A percentile compares a stretch with the other conserved stretches of the same genome.
Evolutionary conservation across 2,329 filamentous ascomycete genomes (phyloP).

Genomic region (Aaosphaeria pasadenensis): DNA sequence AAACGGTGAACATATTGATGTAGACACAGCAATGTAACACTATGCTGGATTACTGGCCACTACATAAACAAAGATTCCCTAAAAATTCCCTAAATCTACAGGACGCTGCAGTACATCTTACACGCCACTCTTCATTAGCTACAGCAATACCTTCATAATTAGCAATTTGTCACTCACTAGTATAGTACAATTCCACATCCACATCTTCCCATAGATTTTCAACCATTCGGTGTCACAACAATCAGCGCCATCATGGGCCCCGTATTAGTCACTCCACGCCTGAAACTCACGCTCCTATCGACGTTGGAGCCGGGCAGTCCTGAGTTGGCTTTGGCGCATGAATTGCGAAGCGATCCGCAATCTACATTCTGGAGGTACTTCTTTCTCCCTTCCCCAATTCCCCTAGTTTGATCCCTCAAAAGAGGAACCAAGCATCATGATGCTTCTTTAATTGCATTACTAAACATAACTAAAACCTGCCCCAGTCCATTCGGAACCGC

Average conservation of each 20-base stretch:
- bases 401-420: neutral
- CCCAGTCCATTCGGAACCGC: neutral
- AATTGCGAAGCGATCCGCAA: constrained; percentile 27
- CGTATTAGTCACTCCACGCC: constrained; percentile 22
- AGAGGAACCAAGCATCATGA: neutral
- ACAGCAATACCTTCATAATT: no score
- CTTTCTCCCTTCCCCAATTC: neutral
- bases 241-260: constrained; percentile 17
- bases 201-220: neutral
- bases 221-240: neutral
- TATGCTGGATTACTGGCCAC: no score
- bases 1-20: no score
- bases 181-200: no score
- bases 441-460: no score
- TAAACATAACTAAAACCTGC: no score
- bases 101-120: no score
- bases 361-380: constrained; percentile 30
- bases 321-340: constrained; percentile 35
- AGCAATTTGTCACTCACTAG: no score
- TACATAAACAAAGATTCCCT: no score
- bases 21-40: no score
- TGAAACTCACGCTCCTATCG: constrained; percentile 29
- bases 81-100: no score
- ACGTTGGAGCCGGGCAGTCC: constrained; percentile 24
- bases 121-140: no score